Conservation (phyloP, 371 early-diverging fungal genomes). For the Actinomortierella wolfii region DNA sequence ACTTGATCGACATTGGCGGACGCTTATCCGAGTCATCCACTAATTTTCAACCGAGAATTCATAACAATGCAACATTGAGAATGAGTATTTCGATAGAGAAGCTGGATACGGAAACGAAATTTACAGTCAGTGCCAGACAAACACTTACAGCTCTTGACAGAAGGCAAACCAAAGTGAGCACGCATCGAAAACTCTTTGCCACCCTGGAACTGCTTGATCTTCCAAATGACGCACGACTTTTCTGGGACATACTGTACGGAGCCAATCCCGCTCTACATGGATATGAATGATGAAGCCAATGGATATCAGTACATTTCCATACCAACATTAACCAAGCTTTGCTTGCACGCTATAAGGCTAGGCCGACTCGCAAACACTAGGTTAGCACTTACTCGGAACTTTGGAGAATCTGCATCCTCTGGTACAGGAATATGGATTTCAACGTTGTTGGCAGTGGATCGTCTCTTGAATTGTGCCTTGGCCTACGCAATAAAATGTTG, state of each 20-base stretch:
- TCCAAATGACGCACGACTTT: conserved; percentile 94
- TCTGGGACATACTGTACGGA: conserved; percentile 95
- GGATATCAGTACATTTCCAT: background rate
- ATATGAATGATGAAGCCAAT: background rate
- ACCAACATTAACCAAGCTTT: no score
- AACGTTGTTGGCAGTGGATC: conserved; percentile 97
- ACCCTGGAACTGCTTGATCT: conserved; percentile 97
- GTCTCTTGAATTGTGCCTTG: conserved; percentile 95
- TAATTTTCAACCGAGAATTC: conserved; percentile 15
- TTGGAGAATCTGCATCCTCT: conserved; percentile 96
- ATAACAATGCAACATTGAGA: background rate
- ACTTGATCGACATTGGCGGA: conserved; percentile 96
- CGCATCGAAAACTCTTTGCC: conserved; percentile 95
- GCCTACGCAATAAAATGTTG: conserved; percentile 57
- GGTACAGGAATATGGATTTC: conserved; percentile 97
- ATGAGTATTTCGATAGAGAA: conserved; percentile 8
- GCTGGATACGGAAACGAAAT: background rate
- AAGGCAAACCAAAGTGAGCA: conserved; percentile 96
- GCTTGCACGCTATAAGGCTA: no score
- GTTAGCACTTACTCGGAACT: conserved; percentile 79
- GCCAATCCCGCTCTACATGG: conserved; percentile 75
- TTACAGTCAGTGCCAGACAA: no score
- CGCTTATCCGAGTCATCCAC: conserved; percentile 92
- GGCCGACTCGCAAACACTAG: background rate
- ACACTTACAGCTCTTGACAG: conserved; percentile 82